Percentiles rank a stretch among this genome's conserved stretches.
Conservation (phyloP, 208 protist species). For the Wallacemonas collosoma region DNA sequence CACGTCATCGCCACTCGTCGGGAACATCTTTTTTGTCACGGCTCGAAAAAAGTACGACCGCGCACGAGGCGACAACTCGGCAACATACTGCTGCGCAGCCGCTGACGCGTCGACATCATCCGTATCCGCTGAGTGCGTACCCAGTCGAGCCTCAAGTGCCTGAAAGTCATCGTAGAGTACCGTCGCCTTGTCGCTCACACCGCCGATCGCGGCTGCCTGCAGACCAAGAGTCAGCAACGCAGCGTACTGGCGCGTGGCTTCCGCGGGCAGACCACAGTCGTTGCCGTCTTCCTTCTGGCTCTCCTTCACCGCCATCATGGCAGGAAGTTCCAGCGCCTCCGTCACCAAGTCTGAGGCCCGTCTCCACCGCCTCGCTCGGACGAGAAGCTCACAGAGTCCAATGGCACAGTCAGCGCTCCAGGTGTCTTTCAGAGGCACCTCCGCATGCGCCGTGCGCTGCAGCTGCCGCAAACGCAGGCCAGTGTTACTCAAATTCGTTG, state of each 20-base stretch:
- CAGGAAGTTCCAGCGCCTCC: slow-evolving; percentile 36
- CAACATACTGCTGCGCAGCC: slow-evolving; percentile 9
- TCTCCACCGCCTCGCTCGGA: slow-evolving; percentile 63
- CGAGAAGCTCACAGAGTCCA: slow-evolving; percentile 52
- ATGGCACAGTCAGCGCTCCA: slow-evolving; percentile 52
- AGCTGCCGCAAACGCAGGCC: slow-evolving; percentile 48
- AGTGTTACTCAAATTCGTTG: slow-evolving; percentile 72
- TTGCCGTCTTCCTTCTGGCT: not conserved
- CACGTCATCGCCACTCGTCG: not conserved
- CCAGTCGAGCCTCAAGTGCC: slow-evolving; percentile 5
- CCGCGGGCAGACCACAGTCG: not conserved
- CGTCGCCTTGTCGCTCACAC: slow-evolving; percentile 42
- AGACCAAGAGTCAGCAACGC: slow-evolving; percentile 57
- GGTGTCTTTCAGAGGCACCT: not conserved
- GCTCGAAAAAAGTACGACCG: slow-evolving; percentile 69
- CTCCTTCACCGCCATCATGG: slow-evolving; percentile 15
- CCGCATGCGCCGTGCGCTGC: slow-evolving; percentile 16
- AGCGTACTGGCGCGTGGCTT: slow-evolving; percentile 12
- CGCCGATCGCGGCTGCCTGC: slow-evolving; percentile 71
- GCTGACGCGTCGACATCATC: not conserved
- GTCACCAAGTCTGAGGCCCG: slow-evolving; percentile 49
- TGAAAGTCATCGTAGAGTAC: slow-evolving; percentile 64
- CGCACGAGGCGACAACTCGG: slow-evolving; percentile 39
- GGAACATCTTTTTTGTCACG: slow-evolving; percentile 77
- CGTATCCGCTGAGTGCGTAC: not conserved